A percentile compares a stretch with the other conserved stretches of the same genome.
Conservation (phyloP, 441 rosid species). For the Eruca vesicaria region DNA sequence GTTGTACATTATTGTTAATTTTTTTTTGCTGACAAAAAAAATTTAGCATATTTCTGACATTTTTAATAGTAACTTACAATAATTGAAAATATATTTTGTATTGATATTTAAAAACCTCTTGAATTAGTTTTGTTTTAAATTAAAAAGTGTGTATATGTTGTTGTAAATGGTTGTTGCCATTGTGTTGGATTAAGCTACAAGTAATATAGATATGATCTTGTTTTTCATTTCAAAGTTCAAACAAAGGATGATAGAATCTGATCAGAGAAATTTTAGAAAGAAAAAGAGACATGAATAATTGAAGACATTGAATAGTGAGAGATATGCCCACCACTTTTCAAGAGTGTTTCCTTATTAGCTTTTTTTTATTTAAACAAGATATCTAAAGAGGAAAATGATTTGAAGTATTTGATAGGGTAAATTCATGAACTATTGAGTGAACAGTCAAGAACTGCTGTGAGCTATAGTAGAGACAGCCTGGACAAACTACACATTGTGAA, state of each 20-base stretch:
- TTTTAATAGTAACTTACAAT: not conserved
- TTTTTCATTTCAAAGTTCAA: constrained; percentile 19
- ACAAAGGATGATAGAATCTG: constrained; percentile 16
- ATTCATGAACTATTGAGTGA: constrained; percentile 13
- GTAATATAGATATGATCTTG: not conserved
- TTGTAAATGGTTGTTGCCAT: not conserved
- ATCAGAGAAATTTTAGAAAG: not conserved
- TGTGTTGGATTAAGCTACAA: not conserved
- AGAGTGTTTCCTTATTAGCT: constrained; percentile 7
- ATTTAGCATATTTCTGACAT: not conserved
- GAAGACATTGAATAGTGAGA: constrained; percentile 30
- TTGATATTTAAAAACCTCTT: not conserved
- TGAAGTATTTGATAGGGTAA: not conserved
- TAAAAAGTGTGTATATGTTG: not conserved
- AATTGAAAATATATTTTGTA: not conserved
- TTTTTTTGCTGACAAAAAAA: too few relatives aligned
- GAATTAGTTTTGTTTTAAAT: not conserved
- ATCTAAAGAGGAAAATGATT: constrained; percentile 10
- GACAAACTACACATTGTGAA: not conserved
- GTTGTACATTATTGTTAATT: too few relatives aligned
- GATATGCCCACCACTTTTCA: constrained; percentile 30
- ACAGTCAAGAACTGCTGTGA: constrained; percentile 17
- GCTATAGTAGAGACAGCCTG: too few relatives aligned
- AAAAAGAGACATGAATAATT: constrained; percentile 14
- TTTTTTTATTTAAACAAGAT: not conserved